A percentile compares a stretch with the other conserved stretches of the same genome.
phyloP scores from a whole-genome alignment of 768 basidiomycete species.

The Kwoniella pini region DNA sequence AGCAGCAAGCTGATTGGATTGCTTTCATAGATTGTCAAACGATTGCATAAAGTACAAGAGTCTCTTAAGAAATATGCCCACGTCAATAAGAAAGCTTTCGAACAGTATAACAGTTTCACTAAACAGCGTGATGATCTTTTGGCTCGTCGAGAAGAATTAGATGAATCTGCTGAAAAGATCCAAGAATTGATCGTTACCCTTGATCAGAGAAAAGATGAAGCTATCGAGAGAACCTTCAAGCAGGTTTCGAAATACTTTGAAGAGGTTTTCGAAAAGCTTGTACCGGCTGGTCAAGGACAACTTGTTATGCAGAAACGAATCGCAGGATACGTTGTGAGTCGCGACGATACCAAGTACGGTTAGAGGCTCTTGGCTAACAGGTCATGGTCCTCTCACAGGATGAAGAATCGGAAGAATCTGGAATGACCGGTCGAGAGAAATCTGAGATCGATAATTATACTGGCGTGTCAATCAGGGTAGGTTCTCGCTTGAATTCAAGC shows the following conservation, averaged over 20 bases:
- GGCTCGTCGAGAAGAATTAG: conserved; percentile 83
- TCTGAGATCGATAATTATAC: conserved; percentile 83
- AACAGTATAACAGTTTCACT: conserved; percentile 96
- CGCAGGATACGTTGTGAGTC: conserved; percentile 65
- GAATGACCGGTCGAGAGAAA: conserved; percentile 31
- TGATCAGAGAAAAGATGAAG: conserved; percentile 96
- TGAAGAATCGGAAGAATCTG: conserved; percentile 53
- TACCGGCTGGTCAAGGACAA: conserved; percentile 86
- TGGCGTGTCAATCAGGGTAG: conserved; percentile 89
- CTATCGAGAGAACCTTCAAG: conserved; percentile 97
- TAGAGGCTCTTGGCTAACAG: background rate
- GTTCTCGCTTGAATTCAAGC: background rate
- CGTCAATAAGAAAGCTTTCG: conserved; percentile 99
- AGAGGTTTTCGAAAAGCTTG: conserved; percentile 93
- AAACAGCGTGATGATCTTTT: conserved; percentile 92
- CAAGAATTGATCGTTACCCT: conserved; percentile 89
- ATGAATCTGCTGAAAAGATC: conserved; percentile 84
- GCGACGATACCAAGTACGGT: background rate
- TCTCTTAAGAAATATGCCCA: conserved; percentile 93
- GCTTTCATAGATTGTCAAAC: conserved; percentile 76
- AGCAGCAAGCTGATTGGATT: conserved; percentile 7
- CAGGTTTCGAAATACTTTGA: conserved; percentile 96
- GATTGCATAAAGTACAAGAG: conserved; percentile 89
- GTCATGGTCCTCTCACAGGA: conserved; percentile 24
- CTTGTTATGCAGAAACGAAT: conserved; percentile 90